Evolutionary conservation across 1,284 basidiomycete species (phyloP).

Genomic region (Peniophora sp.): DNA sequence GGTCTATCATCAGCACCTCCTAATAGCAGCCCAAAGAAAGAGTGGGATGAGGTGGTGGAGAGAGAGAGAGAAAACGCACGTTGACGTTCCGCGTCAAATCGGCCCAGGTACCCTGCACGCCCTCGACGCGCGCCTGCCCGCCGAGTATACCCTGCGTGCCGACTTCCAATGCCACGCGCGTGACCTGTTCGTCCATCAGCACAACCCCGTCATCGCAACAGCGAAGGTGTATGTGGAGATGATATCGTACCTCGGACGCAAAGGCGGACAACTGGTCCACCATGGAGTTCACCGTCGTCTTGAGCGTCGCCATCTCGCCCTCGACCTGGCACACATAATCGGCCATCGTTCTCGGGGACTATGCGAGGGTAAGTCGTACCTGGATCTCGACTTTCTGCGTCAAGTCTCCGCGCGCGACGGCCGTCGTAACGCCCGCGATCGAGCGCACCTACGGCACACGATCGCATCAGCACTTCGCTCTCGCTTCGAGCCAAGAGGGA

Average conservation of each 20-base stretch:
- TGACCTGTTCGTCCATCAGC: constrained; percentile 52
- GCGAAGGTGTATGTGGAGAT: too few species aligned
- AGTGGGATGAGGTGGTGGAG: background rate
- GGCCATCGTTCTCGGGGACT: too few species aligned
- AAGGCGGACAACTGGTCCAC: constrained; percentile 87
- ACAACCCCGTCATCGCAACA: too few species aligned
- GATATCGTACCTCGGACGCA: constrained; percentile 63
- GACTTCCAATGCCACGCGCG: constrained; percentile 87
- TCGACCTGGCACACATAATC: too few species aligned
- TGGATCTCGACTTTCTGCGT: constrained; percentile 86
- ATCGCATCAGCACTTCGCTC: constrained; percentile 30
- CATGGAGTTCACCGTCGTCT: constrained; percentile 84
- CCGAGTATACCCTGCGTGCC: constrained; percentile 90
- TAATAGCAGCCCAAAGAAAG: too few species aligned
- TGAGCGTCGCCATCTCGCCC: constrained; percentile 84
- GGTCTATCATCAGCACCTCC: background rate
- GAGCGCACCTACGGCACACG: constrained; percentile 95
- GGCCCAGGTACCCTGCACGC: constrained; percentile 92
- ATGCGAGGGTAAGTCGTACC: background rate
- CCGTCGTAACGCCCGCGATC: constrained; percentile 88
- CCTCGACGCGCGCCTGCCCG: constrained; percentile 87
- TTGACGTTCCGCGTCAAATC: constrained; percentile 89
- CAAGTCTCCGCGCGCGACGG: constrained; percentile 85
- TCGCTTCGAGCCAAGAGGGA: too few species aligned
- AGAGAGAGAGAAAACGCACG: constrained; percentile 30